Evolutionary conservation across 768 basidiomycete species (phyloP), one percentile per base, ranked within the genome.

Genomic region (Auriscalpium orientale): DNA sequence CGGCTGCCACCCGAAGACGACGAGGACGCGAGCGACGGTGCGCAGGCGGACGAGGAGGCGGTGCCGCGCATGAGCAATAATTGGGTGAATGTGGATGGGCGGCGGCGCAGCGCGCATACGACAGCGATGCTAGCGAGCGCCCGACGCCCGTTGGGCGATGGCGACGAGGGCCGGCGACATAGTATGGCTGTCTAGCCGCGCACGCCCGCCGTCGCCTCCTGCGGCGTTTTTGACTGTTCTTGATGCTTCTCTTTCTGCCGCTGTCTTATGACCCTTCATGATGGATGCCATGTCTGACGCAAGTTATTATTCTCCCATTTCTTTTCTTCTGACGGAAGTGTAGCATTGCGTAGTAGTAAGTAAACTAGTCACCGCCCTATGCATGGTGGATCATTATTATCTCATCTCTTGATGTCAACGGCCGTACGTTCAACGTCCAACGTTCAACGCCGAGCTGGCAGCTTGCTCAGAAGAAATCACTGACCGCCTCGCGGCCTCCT

Each of bases 31-130:
- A 83, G 82, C 59, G 87, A 85, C 37, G 85, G 83, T 1, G 79
- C 76, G n/a, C 80, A 88, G 60, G 86, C 84, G 3, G 87, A 89
- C 65, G 84, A 76, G 18, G 87, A 88, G 67, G 84, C 58, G 20
- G 57, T 59, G 46, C 22, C 49, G 11, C 66, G 67, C 46, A 43
- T 55, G 34, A 50, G 59, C 46, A 56, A 63, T 8, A 46, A 51
- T 48, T 84, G 83, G 80, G 72, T 78, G 46, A 83, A 82, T 65
- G 64, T 80, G 10, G 84, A 84, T 16, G 78, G 78, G 9, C 74
- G 85, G 49, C 74, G 80, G 62, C 79, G 79, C 51, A 74, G 74
- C 34, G 56, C 61, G 21, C 69, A 70, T 20, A 44, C 51, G 16
- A 18, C 51, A 3, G 20, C 56, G 18, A 43, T 9, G 8, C n/a